Evolutionary conservation across 2,329 filamentous ascomycete genomes (phyloP).

Genomic region (Colletotrichum brevisporum): DNA sequence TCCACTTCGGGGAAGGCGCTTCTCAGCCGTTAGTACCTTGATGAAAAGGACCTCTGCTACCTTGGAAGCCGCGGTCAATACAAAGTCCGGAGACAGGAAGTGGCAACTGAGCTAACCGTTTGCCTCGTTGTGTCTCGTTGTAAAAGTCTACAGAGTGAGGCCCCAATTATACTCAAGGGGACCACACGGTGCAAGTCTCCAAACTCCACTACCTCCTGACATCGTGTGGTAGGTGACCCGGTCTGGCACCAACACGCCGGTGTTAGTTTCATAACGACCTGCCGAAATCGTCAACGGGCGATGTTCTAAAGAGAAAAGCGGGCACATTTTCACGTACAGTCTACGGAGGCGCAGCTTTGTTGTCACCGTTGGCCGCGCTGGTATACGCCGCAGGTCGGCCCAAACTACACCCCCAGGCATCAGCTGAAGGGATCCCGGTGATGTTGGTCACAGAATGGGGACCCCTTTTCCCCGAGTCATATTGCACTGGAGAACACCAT

Average conservation of each 20-base stretch:
- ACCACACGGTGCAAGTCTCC: too few relatives aligned
- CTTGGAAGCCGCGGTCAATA: too few relatives aligned
- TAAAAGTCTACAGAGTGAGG: not conserved
- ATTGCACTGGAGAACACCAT: not conserved
- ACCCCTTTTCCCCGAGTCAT: constrained; percentile 4
- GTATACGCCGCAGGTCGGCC: constrained; percentile 1
- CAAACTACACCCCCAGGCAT: constrained; percentile 14
- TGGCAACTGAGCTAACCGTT: not conserved
- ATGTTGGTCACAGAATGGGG: not conserved
- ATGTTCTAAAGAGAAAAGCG: not conserved
- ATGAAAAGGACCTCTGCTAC: too few relatives aligned
- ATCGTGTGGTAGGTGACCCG: not conserved
- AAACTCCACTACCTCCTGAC: not conserved
- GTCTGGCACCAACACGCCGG: not conserved
- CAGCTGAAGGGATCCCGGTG: constrained; percentile 21
- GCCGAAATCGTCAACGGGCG: not conserved
- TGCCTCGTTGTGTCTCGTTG: not conserved
- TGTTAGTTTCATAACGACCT: not conserved
- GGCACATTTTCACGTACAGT: not conserved
- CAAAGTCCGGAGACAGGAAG: too few relatives aligned
- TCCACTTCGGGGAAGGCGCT: too few relatives aligned
- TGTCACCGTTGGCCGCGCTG: not conserved
- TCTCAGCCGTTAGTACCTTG: too few relatives aligned
- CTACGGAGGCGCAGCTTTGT: constrained; percentile 5
- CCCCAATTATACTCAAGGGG: not conserved